Conservation (phyloP, 441 rosid genomes). For the Pelargonium cotyledonis region DNA sequence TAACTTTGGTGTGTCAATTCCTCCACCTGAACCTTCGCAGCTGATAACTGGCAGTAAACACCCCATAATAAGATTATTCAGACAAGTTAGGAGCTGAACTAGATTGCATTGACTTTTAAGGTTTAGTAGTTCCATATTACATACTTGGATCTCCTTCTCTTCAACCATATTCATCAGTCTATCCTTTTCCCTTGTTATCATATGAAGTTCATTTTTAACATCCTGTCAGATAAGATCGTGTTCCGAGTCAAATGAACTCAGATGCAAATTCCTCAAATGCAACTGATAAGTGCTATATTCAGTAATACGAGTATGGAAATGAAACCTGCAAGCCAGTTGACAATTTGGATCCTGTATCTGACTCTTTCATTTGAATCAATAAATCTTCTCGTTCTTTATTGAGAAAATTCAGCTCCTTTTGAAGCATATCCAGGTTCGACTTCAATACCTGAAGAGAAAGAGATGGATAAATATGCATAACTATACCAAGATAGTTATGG, state of each 20-base stretch:
- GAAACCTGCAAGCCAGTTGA: constrained; percentile 37
- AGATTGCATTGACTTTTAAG: constrained; percentile 18
- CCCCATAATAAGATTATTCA: constrained; percentile 9
- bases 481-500: not conserved
- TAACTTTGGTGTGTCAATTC: constrained; percentile 33
- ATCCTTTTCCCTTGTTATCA: constrained; percentile 32
- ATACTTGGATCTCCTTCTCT: constrained; percentile 21
- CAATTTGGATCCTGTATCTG: constrained; percentile 19
- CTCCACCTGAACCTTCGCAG: constrained; percentile 35
- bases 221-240: constrained; percentile 23
- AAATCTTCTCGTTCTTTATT: constrained; percentile 43
- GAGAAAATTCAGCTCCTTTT: constrained; percentile 34
- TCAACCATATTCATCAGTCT: constrained; percentile 27
- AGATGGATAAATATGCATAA: constrained; percentile 9
- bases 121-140: constrained; percentile 20
- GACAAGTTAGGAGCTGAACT: not conserved
- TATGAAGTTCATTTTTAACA: constrained; percentile 27
- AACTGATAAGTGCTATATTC: not conserved
- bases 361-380: constrained; percentile 26
- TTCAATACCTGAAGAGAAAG: constrained; percentile 29
- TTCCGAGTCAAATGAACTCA: constrained; percentile 6
- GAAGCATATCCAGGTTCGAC: constrained; percentile 31
- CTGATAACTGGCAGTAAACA: constrained; percentile 32
- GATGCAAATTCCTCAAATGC: not conserved
- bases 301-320: not conserved